A percentile compares a stretch with the other conserved stretches of the same genome.
Conservation (phyloP, 164 flowering plant species). For the Kingdonia uniflora region DNA sequence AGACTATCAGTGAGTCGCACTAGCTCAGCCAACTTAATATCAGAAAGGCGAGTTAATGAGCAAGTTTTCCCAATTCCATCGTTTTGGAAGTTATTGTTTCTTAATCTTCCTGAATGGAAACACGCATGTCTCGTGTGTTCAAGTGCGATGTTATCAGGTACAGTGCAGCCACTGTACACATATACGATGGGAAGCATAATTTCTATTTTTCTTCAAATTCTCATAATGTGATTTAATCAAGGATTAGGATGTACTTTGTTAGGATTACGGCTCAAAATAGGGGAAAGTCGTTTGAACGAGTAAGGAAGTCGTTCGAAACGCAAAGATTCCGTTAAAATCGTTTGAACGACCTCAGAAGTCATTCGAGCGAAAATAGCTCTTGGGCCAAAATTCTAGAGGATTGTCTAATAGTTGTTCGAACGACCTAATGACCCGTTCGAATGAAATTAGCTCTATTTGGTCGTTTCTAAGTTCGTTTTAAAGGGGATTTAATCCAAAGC, state of each 20-base stretch:
- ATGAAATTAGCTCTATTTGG: no score
- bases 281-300: no score
- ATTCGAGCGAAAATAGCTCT: no score
- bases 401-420: no score
- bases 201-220: slow-evolving; percentile 40
- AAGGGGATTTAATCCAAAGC: no score
- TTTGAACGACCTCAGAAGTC: no score
- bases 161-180: slow-evolving; percentile 59
- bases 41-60: background rate
- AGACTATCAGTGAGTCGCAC: slow-evolving; percentile 22
- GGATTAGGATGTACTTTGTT: slow-evolving; percentile 33
- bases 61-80: slow-evolving; percentile 34
- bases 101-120: slow-evolving; percentile 70
- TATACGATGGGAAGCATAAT: slow-evolving; percentile 62
- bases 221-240: slow-evolving; percentile 42
- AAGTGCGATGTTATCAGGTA: slow-evolving; percentile 50
- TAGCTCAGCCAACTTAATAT: slow-evolving; percentile 33
- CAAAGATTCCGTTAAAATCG: no score
- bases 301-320: no score
- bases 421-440: no score
- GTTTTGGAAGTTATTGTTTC: slow-evolving; percentile 37
- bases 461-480: no score
- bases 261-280: no score
- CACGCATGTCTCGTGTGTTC: slow-evolving; percentile 41
- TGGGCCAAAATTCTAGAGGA: no score